Conservation (phyloP, 148 eudicot genomes). For the Chenopodium suecicum region DNA sequence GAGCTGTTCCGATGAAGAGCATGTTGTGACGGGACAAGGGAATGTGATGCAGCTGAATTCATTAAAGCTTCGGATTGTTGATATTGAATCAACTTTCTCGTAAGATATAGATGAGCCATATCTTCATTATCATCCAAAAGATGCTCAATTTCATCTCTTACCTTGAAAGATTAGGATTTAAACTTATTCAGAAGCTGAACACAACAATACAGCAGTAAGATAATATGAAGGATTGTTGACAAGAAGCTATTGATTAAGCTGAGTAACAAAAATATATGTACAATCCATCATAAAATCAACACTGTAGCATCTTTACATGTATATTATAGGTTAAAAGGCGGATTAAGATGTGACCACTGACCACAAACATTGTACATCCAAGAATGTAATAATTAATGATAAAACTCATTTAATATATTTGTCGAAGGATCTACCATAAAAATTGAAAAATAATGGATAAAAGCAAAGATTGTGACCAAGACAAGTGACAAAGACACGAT, state of each 20-base stretch:
- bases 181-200: neutral
- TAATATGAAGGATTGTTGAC: neutral
- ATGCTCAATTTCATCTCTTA: constrained; percentile 97
- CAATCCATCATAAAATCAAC: neutral
- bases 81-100: constrained; percentile 80
- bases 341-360: neutral
- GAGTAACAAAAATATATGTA: neutral
- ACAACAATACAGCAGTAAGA: neutral
- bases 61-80: constrained; percentile 72
- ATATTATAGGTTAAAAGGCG: neutral
- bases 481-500: neutral
- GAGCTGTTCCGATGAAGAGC: constrained; percentile 64
- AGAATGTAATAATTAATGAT: neutral
- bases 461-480: neutral
- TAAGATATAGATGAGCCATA: constrained; percentile 87
- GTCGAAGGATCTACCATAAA: neutral
- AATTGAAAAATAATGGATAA: neutral
- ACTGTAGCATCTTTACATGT: neutral
- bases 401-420: neutral
- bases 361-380: neutral
- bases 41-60: constrained; percentile 49
- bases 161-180: constrained; percentile 40
- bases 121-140: constrained; percentile 95
- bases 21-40: constrained; percentile 42
- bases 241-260: neutral